Conservation (phyloP, 768 basidiomycete genomes). For the Mrakia gelida region DNA sequence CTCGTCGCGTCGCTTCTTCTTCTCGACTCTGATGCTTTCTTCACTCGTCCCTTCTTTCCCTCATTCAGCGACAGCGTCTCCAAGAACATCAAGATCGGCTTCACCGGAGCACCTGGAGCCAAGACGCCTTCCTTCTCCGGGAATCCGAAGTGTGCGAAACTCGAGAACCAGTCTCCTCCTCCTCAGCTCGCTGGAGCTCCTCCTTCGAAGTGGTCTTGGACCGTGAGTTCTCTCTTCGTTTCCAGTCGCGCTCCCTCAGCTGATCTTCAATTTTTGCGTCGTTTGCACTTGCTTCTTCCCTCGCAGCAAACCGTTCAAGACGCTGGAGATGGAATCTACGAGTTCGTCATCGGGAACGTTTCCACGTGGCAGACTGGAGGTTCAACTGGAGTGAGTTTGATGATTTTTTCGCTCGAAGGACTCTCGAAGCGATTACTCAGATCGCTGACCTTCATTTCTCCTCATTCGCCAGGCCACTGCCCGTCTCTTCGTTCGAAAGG, state of each 20-base stretch:
- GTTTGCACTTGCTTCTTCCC: too few species aligned
- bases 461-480: constrained; percentile 54
- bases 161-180: neutral
- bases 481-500: constrained; percentile 76
- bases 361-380: constrained; percentile 44
- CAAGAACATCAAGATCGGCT: constrained; percentile 58
- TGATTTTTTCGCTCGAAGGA: neutral
- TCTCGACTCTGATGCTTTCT: neutral
- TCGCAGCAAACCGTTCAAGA: constrained; percentile 65
- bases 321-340: constrained; percentile 76
- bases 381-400: constrained; percentile 59
- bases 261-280: too few species aligned
- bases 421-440: neutral
- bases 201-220: constrained; percentile 66
- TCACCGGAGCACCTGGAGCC: constrained; percentile 63
- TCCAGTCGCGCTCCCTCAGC: too few species aligned
- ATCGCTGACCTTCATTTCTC: neutral
- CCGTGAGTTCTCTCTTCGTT: too few species aligned
- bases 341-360: constrained; percentile 64
- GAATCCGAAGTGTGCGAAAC: neutral
- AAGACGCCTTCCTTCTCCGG: constrained; percentile 51
- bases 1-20: neutral
- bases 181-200: constrained; percentile 51
- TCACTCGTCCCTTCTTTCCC: neutral
- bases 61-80: constrained; percentile 58